Evolutionary conservation across 768 basidiomycete species (phyloP).

Genomic region (Suillus bovinus): DNA sequence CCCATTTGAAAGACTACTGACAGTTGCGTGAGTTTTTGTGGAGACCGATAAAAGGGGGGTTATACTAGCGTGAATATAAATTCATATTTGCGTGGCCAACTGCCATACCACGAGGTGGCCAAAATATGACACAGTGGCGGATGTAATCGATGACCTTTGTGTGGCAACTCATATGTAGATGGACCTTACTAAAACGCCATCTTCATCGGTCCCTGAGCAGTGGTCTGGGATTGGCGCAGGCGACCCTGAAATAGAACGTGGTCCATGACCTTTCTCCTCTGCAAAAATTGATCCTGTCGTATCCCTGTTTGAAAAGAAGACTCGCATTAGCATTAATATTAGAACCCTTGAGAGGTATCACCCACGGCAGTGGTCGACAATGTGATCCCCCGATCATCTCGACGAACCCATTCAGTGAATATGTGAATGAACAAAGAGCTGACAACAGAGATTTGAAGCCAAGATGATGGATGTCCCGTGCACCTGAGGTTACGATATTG

Average conservation of each 20-base stretch:
- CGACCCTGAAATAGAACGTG: not conserved
- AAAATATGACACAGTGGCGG: not conserved
- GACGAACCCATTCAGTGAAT: not conserved
- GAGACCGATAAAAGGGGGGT: not conserved
- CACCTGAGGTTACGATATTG: not conserved
- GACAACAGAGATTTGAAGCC: not conserved
- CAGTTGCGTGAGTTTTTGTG: not conserved
- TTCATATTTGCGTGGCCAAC: not conserved
- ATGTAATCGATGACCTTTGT: not conserved
- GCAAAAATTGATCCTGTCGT: not conserved
- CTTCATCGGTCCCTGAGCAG: not conserved
- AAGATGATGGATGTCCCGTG: not conserved
- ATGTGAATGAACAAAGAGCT: not conserved
- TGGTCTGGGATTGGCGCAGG: not conserved
- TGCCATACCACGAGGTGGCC: not conserved
- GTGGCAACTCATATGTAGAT: not conserved
- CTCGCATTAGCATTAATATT: not conserved
- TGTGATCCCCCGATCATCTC: not conserved
- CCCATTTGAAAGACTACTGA: not conserved
- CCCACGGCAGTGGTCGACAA: not conserved
- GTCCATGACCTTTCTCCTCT: not conserved
- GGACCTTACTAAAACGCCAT: not conserved
- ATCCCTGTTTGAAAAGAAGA: not conserved
- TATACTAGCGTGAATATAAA: not conserved
- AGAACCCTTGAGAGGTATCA: not conserved